Percentiles rank a stretch among this genome's conserved stretches.
These are phyloP conservation scores for Pseudocercospora cruenta DNA, from an alignment of 2,329 filamentous ascomycete genomes.

Conservation along the genomic window DNA sequence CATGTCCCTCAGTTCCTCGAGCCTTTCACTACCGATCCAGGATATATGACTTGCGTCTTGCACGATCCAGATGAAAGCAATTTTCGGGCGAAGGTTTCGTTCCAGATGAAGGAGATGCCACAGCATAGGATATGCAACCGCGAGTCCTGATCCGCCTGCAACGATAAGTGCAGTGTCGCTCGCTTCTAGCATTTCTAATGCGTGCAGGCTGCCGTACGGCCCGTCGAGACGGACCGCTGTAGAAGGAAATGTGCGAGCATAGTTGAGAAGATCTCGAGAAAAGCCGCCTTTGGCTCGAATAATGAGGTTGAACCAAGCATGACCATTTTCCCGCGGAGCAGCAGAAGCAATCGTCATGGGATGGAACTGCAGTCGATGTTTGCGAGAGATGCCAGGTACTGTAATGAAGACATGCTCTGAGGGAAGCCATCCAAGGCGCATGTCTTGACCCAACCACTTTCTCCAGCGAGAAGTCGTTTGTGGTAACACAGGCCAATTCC, in stretches of 20 bases:
- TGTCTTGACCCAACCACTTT: slow-evolving; percentile 33
- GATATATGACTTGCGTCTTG: slow-evolving; percentile 56
- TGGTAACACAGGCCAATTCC: slow-evolving; percentile 45
- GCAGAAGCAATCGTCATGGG: slow-evolving; percentile 69
- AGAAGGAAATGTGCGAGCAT: slow-evolving; percentile 52
- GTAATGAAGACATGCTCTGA: slow-evolving; percentile 68
- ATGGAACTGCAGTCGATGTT: slow-evolving; percentile 62
- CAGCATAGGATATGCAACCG: slow-evolving; percentile 64
- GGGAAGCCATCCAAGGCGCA: slow-evolving; percentile 57
- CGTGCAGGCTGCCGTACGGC: slow-evolving; percentile 64
- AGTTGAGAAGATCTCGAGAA: slow-evolving; percentile 57
- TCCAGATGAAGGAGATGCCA: slow-evolving; percentile 46
- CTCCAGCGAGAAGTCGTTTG: background rate
- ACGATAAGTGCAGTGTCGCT: slow-evolving; percentile 59
- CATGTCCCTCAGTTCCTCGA: slow-evolving; percentile 53
- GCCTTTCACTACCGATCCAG: slow-evolving; percentile 57
- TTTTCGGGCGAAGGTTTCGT: background rate
- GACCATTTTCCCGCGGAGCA: slow-evolving; percentile 47
- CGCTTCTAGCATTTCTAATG: slow-evolving; percentile 56
- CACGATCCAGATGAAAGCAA: slow-evolving; percentile 62
- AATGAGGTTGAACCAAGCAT: slow-evolving; percentile 60
- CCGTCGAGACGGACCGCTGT: slow-evolving; percentile 62
- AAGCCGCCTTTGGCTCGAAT: slow-evolving; percentile 65
- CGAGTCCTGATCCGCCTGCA: slow-evolving; percentile 67
- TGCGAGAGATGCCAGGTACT: slow-evolving; percentile 57